Evolutionary conservation across 2,329 filamentous ascomycete species (phyloP), one percentile per base, ranked within the genome.

Genomic region (Leptographium procerum): DNA sequence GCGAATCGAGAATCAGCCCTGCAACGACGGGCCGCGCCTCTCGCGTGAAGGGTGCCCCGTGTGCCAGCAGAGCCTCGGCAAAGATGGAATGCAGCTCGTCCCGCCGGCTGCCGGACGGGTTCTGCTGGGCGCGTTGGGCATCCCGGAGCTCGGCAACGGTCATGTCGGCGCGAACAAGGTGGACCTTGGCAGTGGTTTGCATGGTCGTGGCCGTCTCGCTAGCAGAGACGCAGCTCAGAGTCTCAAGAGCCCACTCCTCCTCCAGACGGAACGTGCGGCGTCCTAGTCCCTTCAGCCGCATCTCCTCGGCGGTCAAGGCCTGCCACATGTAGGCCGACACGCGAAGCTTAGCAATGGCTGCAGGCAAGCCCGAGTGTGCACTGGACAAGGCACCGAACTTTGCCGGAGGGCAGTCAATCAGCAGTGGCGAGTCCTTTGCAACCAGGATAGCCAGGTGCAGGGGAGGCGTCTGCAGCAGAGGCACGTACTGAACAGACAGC

Each of bases 301-400:
- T 97, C 69, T 97, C 91, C 69, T 97, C 92, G 13, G 89, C 90
- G 0, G 92, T 96, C 67, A 95, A 96, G 11, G 91, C 90, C 69
- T 97, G 92, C 91, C 92, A 96, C 14, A 96, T 77, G 69, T 96
- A 96, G 40, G 90, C 91, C 28, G 91, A 86, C 87, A 95, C 96
- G 61, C 91, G 83, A 69, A 92, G 96, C 69, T 97, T 97, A 65
- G 82, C 83, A 56, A 95, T 80, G 0, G 92, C 92, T 9, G 83
- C 84, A 14, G 91, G 86, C 45, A 96, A 68, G 1, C 80, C 22
- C 3, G 51, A n/a, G 19, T 53, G 51, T 29, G 51, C 81, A 70
- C 95, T 95, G 16, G 89, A 91, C 75, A 95, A 91, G 63, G 81
- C 84, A 69, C 88, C 83, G 58, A 82, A 75, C 55, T 88, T 82